A percentile compares a stretch with the other conserved stretches of the same genome.
Conservation (phyloP, 2,329 filamentous ascomycete species). For the Fusarium siculi region DNA sequence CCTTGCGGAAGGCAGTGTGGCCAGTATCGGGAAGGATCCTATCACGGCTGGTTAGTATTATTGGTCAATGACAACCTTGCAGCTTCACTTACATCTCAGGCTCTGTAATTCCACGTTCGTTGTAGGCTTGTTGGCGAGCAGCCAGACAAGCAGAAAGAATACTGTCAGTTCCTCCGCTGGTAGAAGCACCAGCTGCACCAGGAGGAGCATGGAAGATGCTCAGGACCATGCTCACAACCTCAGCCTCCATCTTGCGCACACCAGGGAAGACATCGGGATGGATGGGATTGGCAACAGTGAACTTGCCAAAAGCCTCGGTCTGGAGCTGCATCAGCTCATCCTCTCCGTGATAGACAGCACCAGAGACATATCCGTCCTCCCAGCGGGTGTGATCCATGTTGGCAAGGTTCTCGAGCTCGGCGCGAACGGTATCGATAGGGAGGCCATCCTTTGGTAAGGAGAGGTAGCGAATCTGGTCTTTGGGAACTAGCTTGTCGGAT, state of each 20-base stretch:
- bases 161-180: conserved; percentile 93
- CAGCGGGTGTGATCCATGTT: conserved; percentile 94
- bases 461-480: conserved; percentile 77
- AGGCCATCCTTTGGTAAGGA: conserved; percentile 86
- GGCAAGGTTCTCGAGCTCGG: conserved; percentile 81
- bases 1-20: conserved; percentile 97
- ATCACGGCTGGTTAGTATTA: conserved; percentile 19
- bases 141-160: conserved; percentile 95
- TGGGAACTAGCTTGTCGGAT: conserved; percentile 83
- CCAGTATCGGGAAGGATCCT: conserved; percentile 95
- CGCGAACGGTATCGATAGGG: conserved; percentile 79
- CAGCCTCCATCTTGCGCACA: conserved; percentile 98
- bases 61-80: not conserved
- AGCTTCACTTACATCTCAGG: conserved; percentile 82
- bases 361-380: conserved; percentile 95
- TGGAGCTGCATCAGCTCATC: conserved; percentile 84
- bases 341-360: conserved; percentile 96
- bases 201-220: conserved; percentile 88
- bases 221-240: conserved; percentile 95
- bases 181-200: conserved; percentile 88
- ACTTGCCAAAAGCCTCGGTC: conserved; percentile 91
- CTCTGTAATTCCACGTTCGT: conserved; percentile 87
- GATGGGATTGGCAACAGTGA: conserved; percentile 95
- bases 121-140: conserved; percentile 87
- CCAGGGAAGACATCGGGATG: conserved; percentile 98